Percentiles rank a stretch among this genome's conserved stretches.
phyloP scores from a whole-genome alignment of 106 monocot genomes.

The Narthecium ossifragum region DNA sequence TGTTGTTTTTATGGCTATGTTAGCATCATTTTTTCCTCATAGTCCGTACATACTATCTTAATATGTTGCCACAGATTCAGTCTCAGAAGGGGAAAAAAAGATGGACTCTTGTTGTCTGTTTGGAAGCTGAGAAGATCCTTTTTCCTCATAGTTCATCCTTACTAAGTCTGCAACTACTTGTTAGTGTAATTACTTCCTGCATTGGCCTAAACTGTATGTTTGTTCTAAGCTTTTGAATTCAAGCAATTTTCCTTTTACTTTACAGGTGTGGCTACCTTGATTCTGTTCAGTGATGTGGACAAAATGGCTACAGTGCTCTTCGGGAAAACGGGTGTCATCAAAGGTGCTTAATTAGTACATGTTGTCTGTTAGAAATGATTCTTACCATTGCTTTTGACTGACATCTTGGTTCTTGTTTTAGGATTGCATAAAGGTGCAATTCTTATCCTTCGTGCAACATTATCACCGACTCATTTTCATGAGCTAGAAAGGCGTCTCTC shows the following conservation, averaged over 20 bases:
- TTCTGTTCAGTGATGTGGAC: slow-evolving; percentile 24
- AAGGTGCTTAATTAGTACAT: slow-evolving; percentile 21
- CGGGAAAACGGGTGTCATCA: slow-evolving; percentile 19
- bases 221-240: neutral
- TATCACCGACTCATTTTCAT: slow-evolving; percentile 32
- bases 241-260: slow-evolving; percentile 2
- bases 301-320: slow-evolving; percentile 21
- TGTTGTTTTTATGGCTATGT: too few species aligned
- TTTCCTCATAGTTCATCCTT: too few species aligned
- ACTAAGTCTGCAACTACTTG: too few species aligned
- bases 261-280: slow-evolving; percentile 45
- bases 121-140: too few species aligned
- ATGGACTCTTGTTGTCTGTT: too few species aligned
- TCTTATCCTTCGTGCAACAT: slow-evolving; percentile 47
- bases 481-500: slow-evolving; percentile 41
- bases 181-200: too few species aligned
- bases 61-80: too few species aligned
- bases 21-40: too few species aligned
- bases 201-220: too few species aligned
- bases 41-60: too few species aligned
- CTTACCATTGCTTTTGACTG: neutral
- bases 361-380: neutral
- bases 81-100: too few species aligned
- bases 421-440: slow-evolving; percentile 46
- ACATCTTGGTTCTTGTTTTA: slow-evolving; percentile 8